Base-by-base conservation (phyloP, 345 rosid genomes). In the Gossypium bickii region DNA sequence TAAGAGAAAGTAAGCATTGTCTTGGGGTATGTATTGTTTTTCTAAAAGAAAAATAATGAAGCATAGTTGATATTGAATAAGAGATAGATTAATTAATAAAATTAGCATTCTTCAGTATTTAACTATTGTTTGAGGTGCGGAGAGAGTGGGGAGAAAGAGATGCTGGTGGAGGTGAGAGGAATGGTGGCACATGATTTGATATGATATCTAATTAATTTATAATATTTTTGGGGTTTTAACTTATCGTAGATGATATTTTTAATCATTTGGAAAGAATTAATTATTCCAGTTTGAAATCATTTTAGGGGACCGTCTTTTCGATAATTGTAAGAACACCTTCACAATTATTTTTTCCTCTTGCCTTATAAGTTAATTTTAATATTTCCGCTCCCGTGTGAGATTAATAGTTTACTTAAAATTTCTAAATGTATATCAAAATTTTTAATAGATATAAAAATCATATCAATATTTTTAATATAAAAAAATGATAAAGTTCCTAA, bases 141-240 rank as follows among this genome's bases (percentile, higher is more conserved):
- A 16, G 45, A 15, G 12, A 29, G 44, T 8, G 67, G 43, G 16
- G 45, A 62, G 67, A 62, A 60, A 29, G 20, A 29, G 67, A 62
- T 34, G 67, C 45, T 29, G 67, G 45, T 34, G 67, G 20, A 29
- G 67, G 45, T 62, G 20, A 61, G 66, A 29, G 45, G 2, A 29
- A 61, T 29, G 45, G 67, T 62, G 67, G 67, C 22, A 45, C 67
- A 34, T 63, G 67, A 63, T 63, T 63, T 63, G 67, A 63, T 63
- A 16, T 34, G 13, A 38, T 63, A 63, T 63, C 47, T 63, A 16
- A 16, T 29, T 27, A 24, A 5, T 1, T 25, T 13, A 59, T 63
- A 34, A 29, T 17, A 34, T 9, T 34, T 27, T 63, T 17, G 13
- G 22, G 63, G 47, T 34, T 63, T 63, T 38, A 63, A 34, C 67